phyloP scores from a whole-genome alignment of 2,329 filamentous ascomycete genomes.

The Apiospora kogelbergensis region DNA sequence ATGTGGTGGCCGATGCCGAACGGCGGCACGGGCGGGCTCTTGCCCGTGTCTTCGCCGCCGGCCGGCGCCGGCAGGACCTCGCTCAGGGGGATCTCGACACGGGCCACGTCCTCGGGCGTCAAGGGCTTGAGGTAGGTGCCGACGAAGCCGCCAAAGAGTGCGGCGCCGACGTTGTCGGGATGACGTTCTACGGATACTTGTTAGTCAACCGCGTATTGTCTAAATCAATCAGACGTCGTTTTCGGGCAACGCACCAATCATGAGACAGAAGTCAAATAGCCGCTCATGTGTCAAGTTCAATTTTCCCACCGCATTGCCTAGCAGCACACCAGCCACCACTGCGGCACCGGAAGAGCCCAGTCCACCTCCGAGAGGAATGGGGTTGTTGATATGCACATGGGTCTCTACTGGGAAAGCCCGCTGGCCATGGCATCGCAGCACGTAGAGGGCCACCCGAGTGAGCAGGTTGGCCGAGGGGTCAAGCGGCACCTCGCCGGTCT shows the following conservation, averaged over 20 bases:
- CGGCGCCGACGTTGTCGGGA: conserved; percentile 92
- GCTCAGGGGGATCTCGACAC: conserved; percentile 89
- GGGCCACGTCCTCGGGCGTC: conserved; percentile 81
- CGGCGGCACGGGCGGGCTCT: conserved; percentile 84
- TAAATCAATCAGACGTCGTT: background rate
- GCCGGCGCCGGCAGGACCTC: conserved; percentile 90
- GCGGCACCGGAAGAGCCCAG: conserved; percentile 95
- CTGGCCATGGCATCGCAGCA: conserved; percentile 87
- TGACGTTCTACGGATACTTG: conserved; percentile 63
- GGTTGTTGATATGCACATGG: conserved; percentile 92
- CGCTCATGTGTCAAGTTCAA: conserved; percentile 76
- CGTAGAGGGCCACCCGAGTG: conserved; percentile 90
- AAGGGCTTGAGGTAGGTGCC: conserved; percentile 95
- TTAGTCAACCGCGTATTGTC: background rate
- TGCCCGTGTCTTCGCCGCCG: conserved; percentile 86
- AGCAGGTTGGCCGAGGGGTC: conserved; percentile 88
- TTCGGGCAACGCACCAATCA: conserved; percentile 68
- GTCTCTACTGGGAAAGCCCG: conserved; percentile 82
- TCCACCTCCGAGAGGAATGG: conserved; percentile 88
- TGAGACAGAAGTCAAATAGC: conserved; percentile 92
- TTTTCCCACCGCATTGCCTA: conserved; percentile 85
- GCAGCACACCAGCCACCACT: conserved; percentile 90
- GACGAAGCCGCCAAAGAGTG: conserved; percentile 93
- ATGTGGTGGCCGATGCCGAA: conserved; percentile 93
- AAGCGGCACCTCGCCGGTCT: conserved; percentile 71